Evolutionary conservation across 2,329 filamentous ascomycete species (phyloP), one percentile per base, ranked within the genome.

Genomic region (Coniosporium tulheliwenetii): DNA sequence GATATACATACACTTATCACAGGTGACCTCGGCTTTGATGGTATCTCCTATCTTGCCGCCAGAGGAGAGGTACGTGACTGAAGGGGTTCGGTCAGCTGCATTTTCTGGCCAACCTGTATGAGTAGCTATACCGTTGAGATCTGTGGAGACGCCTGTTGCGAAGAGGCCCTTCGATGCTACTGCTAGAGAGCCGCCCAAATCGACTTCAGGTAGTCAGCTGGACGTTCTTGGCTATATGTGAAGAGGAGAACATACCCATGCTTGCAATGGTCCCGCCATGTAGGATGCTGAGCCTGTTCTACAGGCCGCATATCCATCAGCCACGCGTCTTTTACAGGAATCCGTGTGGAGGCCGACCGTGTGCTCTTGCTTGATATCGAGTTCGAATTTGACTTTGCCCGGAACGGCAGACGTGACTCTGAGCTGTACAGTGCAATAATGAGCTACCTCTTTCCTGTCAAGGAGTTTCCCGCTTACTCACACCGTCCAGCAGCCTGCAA

Each of bases 201-300:
- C 77, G 37, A 79, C 75, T 72, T 16, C 2, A 2, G 12, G 2
- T 5, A 3, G 5, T 39, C 32, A 36, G 16, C 5, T 7, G 5
- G 8, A 19, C n/a, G 5, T 37, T 14, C 19, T 26, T 3, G 19
- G 19, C 4, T 26, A 26, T 26, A n/a, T 7, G 19, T 7, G 7
- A 26, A 7, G 14, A 35, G 8, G 14, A 3, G 5, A 35, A 35
- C 37, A 3, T 48, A 57, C 56, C 78, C 62, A 87, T 78, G 54
- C 77, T 82, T 3, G 83, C 83, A 26, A 89, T 77, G 0, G 82
- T 84, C 3, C 83, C 83, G 13, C 83, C 83, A 51, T 89, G 83
- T 26, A 87, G 70, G 31, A 80, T 86, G 40, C 77, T 72, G 0
- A 89, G 65, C 1, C 83, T 77, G 53, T 89, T 89, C 80, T 86